phyloP scores from a whole-genome alignment of 805 yeast genomes.

The Metschnikowia hibisci region DNA sequence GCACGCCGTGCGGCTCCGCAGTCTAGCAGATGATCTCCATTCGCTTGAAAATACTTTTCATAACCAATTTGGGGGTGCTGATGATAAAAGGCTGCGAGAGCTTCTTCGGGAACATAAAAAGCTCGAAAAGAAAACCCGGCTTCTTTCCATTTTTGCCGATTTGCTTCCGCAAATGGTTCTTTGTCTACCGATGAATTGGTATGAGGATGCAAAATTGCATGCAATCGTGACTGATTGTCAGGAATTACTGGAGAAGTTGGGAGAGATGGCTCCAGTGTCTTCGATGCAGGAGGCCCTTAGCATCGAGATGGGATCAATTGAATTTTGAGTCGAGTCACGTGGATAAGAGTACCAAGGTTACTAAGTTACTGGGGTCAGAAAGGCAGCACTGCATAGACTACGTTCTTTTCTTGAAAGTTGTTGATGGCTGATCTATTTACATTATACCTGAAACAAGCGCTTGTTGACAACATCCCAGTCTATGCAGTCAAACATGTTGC shows the following conservation, averaged over 20 bases:
- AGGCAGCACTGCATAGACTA: too few relatives aligned
- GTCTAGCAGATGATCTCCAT: slow-evolving; percentile 13
- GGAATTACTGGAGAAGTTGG: slow-evolving; percentile 19
- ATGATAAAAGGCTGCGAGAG: slow-evolving; percentile 6
- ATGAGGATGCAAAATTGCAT: slow-evolving; percentile 25
- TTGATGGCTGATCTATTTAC: not conserved
- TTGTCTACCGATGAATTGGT: slow-evolving; percentile 37
- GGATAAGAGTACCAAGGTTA: too few relatives aligned
- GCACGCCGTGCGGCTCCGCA: slow-evolving; percentile 12
- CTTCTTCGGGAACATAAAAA: slow-evolving; percentile 19
- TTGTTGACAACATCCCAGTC: slow-evolving; percentile 76
- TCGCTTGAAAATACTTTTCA: slow-evolving; percentile 14
- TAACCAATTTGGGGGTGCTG: slow-evolving; percentile 7
- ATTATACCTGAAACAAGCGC: slow-evolving; percentile 41
- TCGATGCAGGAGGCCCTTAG: not conserved
- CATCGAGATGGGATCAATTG: not conserved
- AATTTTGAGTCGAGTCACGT: too few relatives aligned
- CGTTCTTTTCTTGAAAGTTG: not conserved
- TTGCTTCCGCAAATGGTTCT: slow-evolving; percentile 31
- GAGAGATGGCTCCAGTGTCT: slow-evolving; percentile 16
- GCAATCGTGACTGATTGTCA: slow-evolving; percentile 29
- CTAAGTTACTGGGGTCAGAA: too few relatives aligned
- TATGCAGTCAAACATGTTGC: slow-evolving; percentile 70
- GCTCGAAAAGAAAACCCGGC: slow-evolving; percentile 5
- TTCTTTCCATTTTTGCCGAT: slow-evolving; percentile 19